phyloP scores from a whole-genome alignment of 2,329 filamentous ascomycete species.

The Claviceps cyperi region DNA sequence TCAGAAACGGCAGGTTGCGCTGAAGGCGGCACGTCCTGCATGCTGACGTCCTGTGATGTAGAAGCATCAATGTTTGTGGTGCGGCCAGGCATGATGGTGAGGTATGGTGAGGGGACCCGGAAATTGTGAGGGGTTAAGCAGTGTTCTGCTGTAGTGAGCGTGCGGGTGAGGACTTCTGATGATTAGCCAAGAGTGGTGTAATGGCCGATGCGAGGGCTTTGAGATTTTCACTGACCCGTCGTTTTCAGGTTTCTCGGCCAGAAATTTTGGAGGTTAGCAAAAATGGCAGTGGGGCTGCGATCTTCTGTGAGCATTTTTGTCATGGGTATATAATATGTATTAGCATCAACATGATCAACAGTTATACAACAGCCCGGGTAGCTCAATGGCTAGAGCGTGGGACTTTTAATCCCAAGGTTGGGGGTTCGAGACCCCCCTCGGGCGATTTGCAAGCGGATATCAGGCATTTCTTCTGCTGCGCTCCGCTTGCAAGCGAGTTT shows the following conservation, averaged over 20 bases:
- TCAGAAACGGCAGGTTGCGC: constrained; percentile 20
- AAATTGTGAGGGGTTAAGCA: background rate
- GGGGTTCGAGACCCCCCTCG: constrained; percentile 20
- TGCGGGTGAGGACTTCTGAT: no score
- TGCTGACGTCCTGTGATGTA: constrained; percentile 22
- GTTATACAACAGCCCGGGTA: constrained; percentile 12
- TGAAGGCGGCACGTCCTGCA: constrained; percentile 30
- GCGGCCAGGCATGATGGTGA: constrained; percentile 23
- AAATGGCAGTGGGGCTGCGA: background rate
- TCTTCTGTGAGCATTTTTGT: background rate
- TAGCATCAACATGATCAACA: background rate
- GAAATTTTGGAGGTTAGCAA: constrained; percentile 7
- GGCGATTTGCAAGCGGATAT: no score
- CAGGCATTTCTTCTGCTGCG: no score
- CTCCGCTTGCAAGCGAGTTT: no score
- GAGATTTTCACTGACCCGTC: background rate
- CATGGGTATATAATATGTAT: background rate
- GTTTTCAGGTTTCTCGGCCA: background rate
- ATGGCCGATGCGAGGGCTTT: background rate
- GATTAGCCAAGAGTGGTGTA: background rate
- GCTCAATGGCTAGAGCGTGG: constrained; percentile 21
- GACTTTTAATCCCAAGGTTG: constrained; percentile 21
- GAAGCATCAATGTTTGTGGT: constrained; percentile 21
- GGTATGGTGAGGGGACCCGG: background rate
- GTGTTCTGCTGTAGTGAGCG: background rate